Percentiles rank a stretch among this genome's conserved stretches.
Evolutionary conservation across 2,329 filamentous ascomycete genomes (phyloP).

Genomic region (Penicillium polonicum): DNA sequence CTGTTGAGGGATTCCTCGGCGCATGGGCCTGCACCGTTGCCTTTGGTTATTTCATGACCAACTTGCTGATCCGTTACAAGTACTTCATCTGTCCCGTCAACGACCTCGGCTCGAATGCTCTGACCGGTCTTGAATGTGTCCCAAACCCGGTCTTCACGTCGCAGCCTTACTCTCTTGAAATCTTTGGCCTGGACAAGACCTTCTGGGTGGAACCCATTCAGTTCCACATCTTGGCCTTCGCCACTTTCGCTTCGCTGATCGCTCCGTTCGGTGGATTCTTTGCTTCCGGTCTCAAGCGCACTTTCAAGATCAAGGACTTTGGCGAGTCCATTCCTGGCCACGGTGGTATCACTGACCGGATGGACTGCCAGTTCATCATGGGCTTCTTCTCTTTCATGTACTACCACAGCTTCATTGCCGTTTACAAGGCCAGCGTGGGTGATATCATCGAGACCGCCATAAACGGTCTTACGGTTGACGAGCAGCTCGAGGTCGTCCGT

Average conservation of each 20-base stretch:
- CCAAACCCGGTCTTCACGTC: conserved; percentile 89
- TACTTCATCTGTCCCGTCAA: conserved; percentile 99
- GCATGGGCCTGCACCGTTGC: conserved; percentile 94
- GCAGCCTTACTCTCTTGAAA: conserved; percentile 68
- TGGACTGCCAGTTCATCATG: conserved; percentile 99
- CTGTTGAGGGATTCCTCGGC: conserved; percentile 92
- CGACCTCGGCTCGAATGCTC: conserved; percentile 89
- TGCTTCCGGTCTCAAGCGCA: conserved; percentile 93
- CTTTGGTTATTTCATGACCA: conserved; percentile 78
- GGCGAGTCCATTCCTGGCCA: conserved; percentile 97
- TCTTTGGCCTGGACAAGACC: conserved; percentile 69
- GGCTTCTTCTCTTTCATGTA: conserved; percentile 98
- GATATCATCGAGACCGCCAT: conserved; percentile 88
- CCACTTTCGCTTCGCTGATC: conserved; percentile 92
- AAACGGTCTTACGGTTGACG: conserved; percentile 78
- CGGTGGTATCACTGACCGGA: conserved; percentile 95
- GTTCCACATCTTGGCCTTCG: conserved; percentile 85
- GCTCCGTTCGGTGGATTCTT: conserved; percentile 98
- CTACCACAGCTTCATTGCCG: conserved; percentile 94
- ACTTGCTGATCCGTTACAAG: conserved; percentile 82
- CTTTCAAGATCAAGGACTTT: conserved; percentile 99
- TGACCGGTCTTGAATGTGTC: conserved; percentile 84
- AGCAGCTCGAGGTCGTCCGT: conserved; percentile 78
- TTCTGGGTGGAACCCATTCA: conserved; percentile 85
- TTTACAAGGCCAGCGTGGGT: conserved; percentile 81